Conservation (phyloP, 768 basidiomycete genomes). For the Russula vinacea region DNA sequence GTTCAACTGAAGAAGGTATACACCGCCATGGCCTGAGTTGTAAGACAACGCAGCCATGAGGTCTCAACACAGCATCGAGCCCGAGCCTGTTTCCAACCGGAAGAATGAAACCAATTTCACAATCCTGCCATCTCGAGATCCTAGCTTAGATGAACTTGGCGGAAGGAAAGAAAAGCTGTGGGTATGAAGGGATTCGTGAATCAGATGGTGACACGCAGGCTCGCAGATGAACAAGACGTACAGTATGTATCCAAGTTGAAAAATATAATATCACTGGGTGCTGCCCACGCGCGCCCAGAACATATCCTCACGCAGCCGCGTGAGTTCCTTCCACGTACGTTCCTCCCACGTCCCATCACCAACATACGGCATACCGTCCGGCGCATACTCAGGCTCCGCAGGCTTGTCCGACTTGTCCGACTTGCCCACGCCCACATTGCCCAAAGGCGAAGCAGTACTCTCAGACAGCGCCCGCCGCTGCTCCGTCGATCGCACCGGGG, state of each 20-base stretch:
- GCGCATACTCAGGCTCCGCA: constrained; percentile 28
- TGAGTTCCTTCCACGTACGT: constrained; percentile 76
- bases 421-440: constrained; percentile 1
- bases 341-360: constrained; percentile 81
- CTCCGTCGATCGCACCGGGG: constrained; percentile 14
- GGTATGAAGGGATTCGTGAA: background rate
- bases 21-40: background rate
- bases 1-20: background rate
- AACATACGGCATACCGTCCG: constrained; percentile 48
- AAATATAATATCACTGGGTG: constrained; percentile 32
- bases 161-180: background rate
- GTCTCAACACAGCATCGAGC: background rate
- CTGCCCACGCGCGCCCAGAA: constrained; percentile 81
- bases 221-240: background rate
- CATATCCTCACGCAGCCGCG: constrained; percentile 74
- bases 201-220: background rate
- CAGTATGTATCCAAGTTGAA: background rate
- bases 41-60: background rate
- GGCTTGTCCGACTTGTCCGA: background rate
- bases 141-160: constrained; percentile 12
- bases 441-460: background rate
- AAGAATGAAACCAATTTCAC: background rate
- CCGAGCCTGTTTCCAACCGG: background rate
- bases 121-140: constrained; percentile 15
- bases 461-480: constrained; percentile 14